Evolutionary conservation across 2,329 filamentous ascomycete species (phyloP).

Genomic region (Aureobasidium mangrovei): DNA sequence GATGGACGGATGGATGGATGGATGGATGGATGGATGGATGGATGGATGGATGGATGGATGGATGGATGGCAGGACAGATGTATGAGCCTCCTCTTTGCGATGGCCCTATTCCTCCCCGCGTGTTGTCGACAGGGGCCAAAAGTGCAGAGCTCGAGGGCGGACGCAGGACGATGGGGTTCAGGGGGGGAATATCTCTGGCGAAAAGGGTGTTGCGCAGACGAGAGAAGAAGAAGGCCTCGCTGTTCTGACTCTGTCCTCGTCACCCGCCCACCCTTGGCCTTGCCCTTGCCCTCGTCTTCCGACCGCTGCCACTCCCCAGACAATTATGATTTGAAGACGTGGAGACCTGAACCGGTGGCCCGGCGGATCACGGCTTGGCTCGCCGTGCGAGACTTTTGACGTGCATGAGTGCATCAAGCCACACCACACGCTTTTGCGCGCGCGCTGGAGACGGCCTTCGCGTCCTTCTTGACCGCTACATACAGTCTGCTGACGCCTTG

Average conservation of each 20-base stretch:
- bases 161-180: background rate
- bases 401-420: constrained; percentile 3
- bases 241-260: background rate
- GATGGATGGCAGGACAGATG: background rate
- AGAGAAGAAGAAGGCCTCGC: background rate
- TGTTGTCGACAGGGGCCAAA: background rate
- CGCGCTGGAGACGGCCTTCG: too few species aligned
- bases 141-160: background rate
- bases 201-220: background rate
- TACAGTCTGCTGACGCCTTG: too few species aligned
- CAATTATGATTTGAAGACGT: constrained; percentile 9
- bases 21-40: too few species aligned
- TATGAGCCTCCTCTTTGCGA: constrained; percentile 1
- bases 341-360: constrained; percentile 6
- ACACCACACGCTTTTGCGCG: background rate
- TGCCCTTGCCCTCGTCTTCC: background rate
- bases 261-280: background rate
- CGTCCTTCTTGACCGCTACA: too few species aligned
- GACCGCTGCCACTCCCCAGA: constrained; percentile 12
- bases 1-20: background rate
- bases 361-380: background rate
- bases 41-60: background rate
- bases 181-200: background rate
- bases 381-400: constrained; percentile 7
- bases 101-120: background rate